Evolutionary conservation across 257 asterid genomes (phyloP).

Genomic region (Solanum peruvianum): DNA sequence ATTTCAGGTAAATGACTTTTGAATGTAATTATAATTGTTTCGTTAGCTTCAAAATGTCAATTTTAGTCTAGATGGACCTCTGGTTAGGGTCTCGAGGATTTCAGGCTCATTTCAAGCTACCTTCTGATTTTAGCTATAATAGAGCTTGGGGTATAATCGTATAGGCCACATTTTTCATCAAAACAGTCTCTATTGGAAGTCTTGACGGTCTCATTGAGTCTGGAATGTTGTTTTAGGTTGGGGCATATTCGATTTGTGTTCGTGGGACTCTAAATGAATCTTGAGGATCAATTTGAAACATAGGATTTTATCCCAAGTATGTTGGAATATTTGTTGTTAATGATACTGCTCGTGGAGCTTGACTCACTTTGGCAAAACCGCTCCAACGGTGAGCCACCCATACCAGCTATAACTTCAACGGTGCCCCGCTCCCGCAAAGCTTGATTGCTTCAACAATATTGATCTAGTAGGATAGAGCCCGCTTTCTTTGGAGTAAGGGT

Average conservation of each 20-base stretch:
- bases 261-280: neutral
- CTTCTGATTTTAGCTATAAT: neutral
- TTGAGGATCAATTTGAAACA: neutral
- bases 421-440: neutral
- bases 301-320: neutral
- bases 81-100: neutral
- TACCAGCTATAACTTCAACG: neutral
- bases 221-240: neutral
- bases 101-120: neutral
- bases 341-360: neutral
- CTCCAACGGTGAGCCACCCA: neutral
- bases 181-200: neutral
- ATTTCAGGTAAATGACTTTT: neutral
- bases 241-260: neutral
- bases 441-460: neutral
- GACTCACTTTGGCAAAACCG: neutral
- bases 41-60: neutral
- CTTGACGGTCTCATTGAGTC: no score
- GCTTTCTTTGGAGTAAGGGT: neutral
- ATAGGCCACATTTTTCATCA: neutral
- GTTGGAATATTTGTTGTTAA: neutral
- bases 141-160: neutral
- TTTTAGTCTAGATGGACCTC: neutral
- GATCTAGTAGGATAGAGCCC: neutral
- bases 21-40: neutral